Evolutionary conservation across 2,329 filamentous ascomycete genomes (phyloP), one percentile per base, ranked within the genome.

Genomic region (Ceratocystis variospora): DNA sequence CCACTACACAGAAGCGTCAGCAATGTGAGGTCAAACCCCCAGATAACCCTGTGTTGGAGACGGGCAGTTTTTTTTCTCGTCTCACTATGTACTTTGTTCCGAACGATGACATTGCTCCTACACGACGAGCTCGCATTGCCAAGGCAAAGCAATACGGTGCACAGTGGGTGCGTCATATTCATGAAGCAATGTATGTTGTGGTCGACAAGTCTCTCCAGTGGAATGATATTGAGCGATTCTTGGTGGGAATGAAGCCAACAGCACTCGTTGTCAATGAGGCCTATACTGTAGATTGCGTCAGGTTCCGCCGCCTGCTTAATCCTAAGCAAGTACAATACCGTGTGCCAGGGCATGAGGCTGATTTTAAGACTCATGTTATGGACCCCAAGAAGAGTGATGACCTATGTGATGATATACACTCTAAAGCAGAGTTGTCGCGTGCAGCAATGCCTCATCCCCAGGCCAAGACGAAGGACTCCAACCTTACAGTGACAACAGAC

Each of bases 21-120:
- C 48, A 62, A 68, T 57, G 69, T 8, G 71, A 77, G 53, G 68
- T 72, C 0, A 68, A 73, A 1, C 67, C 80, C 25, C 79, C 78
- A 19, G 41, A 15, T 8, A 17, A 46, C 19, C 22, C 53, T 8
- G 62, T 81, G 0, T 80, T 83, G 0, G 80, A 83, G 68, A 72
- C 74, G 0, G 75, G 82, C 66, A 80, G 82, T 70, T 79, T 89
- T 4, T 86, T 91, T 72, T 79, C 77, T 57, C 80, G 76, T 0
- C 74, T 88, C n/a, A 73, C 76, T 0, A 87, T 90, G 69, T 89
- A 84, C 75, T 96, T 94, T 73, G 83, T 96, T 5, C 93, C 91
- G 0, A 88, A 94, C 70, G 84, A 90, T 69, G 87, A 93, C 69
- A 81, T 88, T 61, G 83, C 86, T 41, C 81, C 82, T 10, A 79